Evolutionary conservation across 2,329 filamentous ascomycete species (phyloP), one percentile per base, ranked within the genome.

Genomic region (Xylaria digitata): DNA sequence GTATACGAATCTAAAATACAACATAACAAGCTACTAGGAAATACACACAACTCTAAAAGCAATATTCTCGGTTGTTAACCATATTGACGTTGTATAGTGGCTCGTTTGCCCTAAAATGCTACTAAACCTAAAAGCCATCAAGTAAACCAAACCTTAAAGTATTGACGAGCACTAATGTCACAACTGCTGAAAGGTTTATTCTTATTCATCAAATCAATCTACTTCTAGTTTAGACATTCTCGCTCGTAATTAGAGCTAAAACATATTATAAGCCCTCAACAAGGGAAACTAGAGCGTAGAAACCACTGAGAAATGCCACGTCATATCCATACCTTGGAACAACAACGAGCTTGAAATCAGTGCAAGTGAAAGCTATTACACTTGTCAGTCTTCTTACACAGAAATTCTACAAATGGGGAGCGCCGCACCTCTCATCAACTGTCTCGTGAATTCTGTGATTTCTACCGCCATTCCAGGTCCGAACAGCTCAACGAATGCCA

Each of bases 301-400:
- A 26, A 32, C 2, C 45, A n/a, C 21, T 53, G 37, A 50, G 37
- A 6, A 62, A 40, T 26, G 26, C 9, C 8, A 56, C 21, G 17
- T 62, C 60, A 21, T 49, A 62, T 8, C 60, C 60, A 49, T 62
- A 62, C 50, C 60, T 49, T 45, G n/a, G 45, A n/a, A 49, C 32
- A 34, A 57, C 15, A 57, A 32, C 57, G 6, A 52, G 34, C 19
- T 32, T 3, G 21, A 63, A 49, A 15, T 43, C 43, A 23, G 8
- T 11, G 13, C 21, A 50, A 23, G 45, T 49, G 32, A 63, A 56
- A 42, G 60, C 60, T 56, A 5, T 50, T 21, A 9, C 15, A 6
- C 23, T 23, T 30, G 30, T 63, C n/a, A 63, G 34, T 30, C n/a
- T 2, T 13, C 1, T n/a, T 30, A 40, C 9, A 15, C 3, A 23